Percentiles rank a stretch among this genome's conserved stretches.
These are phyloP conservation scores for Hydnomerulius pinastri DNA, from an alignment of 768 basidiomycete species.

Conservation along the genomic window DNA sequence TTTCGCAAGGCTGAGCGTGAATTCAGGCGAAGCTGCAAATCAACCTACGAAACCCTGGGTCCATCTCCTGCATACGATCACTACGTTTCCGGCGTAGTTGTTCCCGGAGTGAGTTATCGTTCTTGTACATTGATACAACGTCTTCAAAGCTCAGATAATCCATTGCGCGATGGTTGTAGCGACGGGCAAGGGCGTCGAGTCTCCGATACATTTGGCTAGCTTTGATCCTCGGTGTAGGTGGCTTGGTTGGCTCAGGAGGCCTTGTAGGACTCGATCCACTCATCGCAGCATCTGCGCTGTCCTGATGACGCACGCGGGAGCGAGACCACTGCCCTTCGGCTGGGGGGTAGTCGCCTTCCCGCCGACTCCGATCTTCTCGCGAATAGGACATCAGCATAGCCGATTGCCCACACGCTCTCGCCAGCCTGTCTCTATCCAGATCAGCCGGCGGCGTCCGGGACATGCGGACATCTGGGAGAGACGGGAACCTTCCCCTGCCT, in stretches of 20 bases:
- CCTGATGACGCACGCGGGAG: not conserved
- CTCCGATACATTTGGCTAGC: conserved; percentile 25
- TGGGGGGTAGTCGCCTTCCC: not conserved
- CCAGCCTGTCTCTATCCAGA: conserved; percentile 30
- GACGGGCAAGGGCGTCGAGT: conserved; percentile 26
- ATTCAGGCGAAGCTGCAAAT: not conserved
- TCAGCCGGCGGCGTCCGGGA: conserved; percentile 24
- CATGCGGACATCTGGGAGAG: conserved; percentile 24
- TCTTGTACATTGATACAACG: conserved; percentile 15
- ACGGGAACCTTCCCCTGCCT: conserved; percentile 16
- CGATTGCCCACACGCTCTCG: conserved; percentile 29
- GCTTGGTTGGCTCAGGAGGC: conserved; percentile 6
- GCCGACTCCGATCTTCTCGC: conserved; percentile 5
- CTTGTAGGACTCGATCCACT: not conserved
- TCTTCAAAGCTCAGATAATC: conserved; percentile 30
- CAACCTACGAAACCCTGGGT: conserved; percentile 28
- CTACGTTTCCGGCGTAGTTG: conserved; percentile 21
- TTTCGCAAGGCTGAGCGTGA: not conserved
- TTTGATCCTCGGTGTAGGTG: conserved; percentile 19
- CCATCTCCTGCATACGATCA: conserved; percentile 20
- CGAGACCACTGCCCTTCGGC: not conserved
- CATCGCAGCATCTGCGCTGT: not conserved
- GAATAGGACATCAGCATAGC: conserved; percentile 8
- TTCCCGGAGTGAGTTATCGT: conserved; percentile 24
- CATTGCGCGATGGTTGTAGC: conserved; percentile 22